Conservation (phyloP, 306 rosid genomes). For the Alnus rubra region DNA sequence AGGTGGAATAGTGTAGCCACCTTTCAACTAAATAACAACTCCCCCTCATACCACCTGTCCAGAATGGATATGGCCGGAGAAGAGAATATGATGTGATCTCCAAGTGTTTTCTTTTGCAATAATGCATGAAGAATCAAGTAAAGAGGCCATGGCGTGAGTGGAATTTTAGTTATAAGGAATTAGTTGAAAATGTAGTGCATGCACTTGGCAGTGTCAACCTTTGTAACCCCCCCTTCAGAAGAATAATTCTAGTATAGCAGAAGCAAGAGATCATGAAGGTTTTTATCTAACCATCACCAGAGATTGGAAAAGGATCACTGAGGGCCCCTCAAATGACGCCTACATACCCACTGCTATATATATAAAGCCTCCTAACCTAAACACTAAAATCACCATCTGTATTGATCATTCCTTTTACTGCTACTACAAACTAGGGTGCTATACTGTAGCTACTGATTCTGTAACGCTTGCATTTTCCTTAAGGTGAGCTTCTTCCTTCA, state of each 20-base stretch:
- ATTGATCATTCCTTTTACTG: slow-evolving; percentile 29
- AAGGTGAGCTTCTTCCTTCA: slow-evolving; percentile 46
- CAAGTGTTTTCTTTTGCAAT: slow-evolving; percentile 55
- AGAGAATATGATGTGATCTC: slow-evolving; percentile 20
- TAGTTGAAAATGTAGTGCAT: slow-evolving; percentile 26
- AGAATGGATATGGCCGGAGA: slow-evolving; percentile 36
- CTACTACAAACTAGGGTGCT: slow-evolving; percentile 22
- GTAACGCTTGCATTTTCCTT: slow-evolving; percentile 21
- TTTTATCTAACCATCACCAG: slow-evolving; percentile 36
- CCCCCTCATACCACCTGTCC: slow-evolving; percentile 69
- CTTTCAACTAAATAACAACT: slow-evolving; percentile 48
- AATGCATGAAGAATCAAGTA: slow-evolving; percentile 78
- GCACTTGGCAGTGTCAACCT: slow-evolving; percentile 38
- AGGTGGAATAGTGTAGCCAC: slow-evolving; percentile 19
- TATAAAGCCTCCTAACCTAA: slow-evolving; percentile 55
- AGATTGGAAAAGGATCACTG: slow-evolving; percentile 47
- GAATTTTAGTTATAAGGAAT: slow-evolving; percentile 23
- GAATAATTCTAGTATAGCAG: slow-evolving; percentile 15
- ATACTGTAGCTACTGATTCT: slow-evolving; percentile 10
- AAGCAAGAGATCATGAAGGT: background rate
- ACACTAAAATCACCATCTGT: slow-evolving; percentile 46
- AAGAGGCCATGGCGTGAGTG: slow-evolving; percentile 47
- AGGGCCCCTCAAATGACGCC: slow-evolving; percentile 42
- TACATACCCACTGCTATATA: slow-evolving; percentile 55
- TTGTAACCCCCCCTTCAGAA: slow-evolving; percentile 29